phyloP scores from a whole-genome alignment of 768 basidiomycete genomes.

The Russula olivacea region DNA sequence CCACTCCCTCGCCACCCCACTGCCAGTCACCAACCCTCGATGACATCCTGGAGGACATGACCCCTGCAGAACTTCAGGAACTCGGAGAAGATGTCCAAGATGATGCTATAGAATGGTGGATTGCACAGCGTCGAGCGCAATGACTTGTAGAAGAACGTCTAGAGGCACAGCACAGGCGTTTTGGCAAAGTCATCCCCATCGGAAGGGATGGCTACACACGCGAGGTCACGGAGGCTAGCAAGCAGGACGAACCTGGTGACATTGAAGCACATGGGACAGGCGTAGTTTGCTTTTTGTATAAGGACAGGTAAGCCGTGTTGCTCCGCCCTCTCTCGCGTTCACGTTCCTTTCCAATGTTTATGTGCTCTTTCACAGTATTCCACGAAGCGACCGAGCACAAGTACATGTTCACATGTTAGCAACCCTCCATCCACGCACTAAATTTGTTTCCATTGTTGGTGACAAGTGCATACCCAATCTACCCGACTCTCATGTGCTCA shows the following conservation, averaged over 20 bases:
- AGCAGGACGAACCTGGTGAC: constrained; percentile 57
- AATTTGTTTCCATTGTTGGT: constrained; percentile 93
- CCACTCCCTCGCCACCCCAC: constrained; percentile 70
- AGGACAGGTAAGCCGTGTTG: constrained; percentile 68
- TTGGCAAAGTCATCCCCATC: constrained; percentile 84
- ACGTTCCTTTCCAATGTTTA: not conserved
- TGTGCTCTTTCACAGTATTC: constrained; percentile 46
- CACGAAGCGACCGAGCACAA: constrained; percentile 71
- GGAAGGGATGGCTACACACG: constrained; percentile 89
- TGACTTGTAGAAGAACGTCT: constrained; percentile 57
- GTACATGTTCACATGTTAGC: constrained; percentile 69
- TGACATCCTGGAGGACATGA: constrained; percentile 59
- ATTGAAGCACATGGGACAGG: constrained; percentile 72
- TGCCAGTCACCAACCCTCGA: constrained; percentile 58
- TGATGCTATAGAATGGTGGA: constrained; percentile 69
- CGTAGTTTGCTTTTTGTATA: constrained; percentile 91
- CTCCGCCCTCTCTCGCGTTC: not conserved
- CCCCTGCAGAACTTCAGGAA: constrained; percentile 56
- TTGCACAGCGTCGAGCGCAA: constrained; percentile 59
- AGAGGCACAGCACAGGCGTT: constrained; percentile 56
- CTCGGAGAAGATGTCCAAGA: constrained; percentile 68
- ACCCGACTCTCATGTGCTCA: constrained; percentile 85
- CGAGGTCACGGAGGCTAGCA: constrained; percentile 92
- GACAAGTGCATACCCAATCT: constrained; percentile 94
- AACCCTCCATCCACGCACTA: constrained; percentile 79